Evolutionary conservation across 768 basidiomycete species (phyloP).

Genomic region (Boletus pseudopeckii): DNA sequence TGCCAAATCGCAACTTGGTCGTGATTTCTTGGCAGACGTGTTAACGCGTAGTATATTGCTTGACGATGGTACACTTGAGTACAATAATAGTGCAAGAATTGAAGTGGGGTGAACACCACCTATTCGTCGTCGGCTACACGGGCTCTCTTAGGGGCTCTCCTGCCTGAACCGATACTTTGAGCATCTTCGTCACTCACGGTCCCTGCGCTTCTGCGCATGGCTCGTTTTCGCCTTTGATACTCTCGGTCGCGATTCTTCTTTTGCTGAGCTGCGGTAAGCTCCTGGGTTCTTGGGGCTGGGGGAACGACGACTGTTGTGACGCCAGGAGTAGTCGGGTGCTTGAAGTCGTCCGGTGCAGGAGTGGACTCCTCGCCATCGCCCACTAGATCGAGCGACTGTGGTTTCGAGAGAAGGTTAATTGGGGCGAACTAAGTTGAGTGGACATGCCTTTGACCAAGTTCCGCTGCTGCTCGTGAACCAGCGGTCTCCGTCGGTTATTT

Average conservation of each 20-base stretch:
- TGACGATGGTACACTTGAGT: conserved; percentile 6
- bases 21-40: background rate
- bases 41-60: background rate
- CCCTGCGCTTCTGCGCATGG: conserved; percentile 58
- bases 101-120: conserved; percentile 9
- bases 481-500: conserved; percentile 73
- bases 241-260: conserved; percentile 79
- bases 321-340: conserved; percentile 65
- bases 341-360: conserved; percentile 63
- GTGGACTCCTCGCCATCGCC: conserved; percentile 64
- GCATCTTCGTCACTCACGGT: conserved; percentile 74
- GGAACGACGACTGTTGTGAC: conserved; percentile 76
- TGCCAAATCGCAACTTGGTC: background rate
- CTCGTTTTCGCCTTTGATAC: conserved; percentile 76
- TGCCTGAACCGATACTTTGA: conserved; percentile 39
- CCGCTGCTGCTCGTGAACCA: conserved; percentile 80
- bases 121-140: conserved; percentile 67
- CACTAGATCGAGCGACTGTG: conserved; percentile 69
- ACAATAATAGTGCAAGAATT: background rate
- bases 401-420: conserved; percentile 5
- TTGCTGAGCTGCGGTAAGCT: conserved; percentile 65
- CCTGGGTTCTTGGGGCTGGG: conserved; percentile 65
- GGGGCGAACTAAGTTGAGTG: background rate
- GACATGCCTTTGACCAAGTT: conserved; percentile 66
- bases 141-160: conserved; percentile 67